These are phyloP conservation scores for Didymosphaeria variabile DNA, from an alignment of 2,329 filamentous ascomycete genomes.

Conservation along the genomic window DNA sequence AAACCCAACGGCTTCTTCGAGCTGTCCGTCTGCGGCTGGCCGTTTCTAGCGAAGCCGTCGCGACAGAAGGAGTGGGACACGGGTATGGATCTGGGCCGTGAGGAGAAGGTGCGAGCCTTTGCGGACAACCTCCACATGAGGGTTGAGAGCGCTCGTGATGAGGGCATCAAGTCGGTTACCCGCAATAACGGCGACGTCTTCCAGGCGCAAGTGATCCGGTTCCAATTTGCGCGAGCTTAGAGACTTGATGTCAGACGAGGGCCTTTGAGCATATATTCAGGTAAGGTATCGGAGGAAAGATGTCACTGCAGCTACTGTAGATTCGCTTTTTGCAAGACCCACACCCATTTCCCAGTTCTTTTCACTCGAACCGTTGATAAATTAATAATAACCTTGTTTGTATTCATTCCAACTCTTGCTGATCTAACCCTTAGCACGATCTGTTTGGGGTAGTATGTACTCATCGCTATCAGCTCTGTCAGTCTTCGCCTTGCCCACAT, in stretches of 20 bases:
- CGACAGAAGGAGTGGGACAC: background rate
- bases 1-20: background rate
- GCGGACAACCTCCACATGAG: background rate
- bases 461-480: too few relatives aligned
- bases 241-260: background rate
- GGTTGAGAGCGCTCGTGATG: background rate
- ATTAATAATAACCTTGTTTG: too few relatives aligned
- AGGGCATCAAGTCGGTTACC: constrained; percentile 3
- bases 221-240: background rate
- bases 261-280: too few relatives aligned
- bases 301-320: too few relatives aligned
- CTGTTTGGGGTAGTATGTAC: too few relatives aligned
- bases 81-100: background rate
- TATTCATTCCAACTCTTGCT: too few relatives aligned
- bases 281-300: too few relatives aligned
- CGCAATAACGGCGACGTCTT: constrained; percentile 5
- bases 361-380: too few relatives aligned
- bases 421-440: too few relatives aligned
- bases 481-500: too few relatives aligned
- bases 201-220: constrained; percentile 1
- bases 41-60: constrained; percentile 3
- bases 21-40: constrained; percentile 1
- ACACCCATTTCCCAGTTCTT: too few relatives aligned
- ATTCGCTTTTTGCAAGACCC: too few relatives aligned
- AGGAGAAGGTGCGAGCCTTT: background rate